Base-by-base conservation (phyloP, 2,329 filamentous ascomycete genomes). In the Botrytis fragariae region DNA sequence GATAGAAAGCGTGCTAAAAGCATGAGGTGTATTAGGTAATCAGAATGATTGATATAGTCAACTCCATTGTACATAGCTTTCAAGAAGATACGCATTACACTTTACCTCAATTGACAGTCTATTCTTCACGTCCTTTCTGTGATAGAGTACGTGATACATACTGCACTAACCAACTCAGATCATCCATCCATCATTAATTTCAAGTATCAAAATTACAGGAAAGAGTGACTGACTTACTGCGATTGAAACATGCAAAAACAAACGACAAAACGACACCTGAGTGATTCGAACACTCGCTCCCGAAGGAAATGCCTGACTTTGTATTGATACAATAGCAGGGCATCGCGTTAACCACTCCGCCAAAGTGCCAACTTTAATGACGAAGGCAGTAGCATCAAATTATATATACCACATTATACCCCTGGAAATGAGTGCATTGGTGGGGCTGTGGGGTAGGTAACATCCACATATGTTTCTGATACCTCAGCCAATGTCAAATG, bases 331-430 rank as follows among this genome's bases (percentile, higher is more conserved):
- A 57, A 57, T 57, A 57, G 51, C 51, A 57, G 51, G 51, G 51
- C 51, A 57, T 57, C 51, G 51, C 51, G 51, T 57, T 57, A 57
- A 57, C 51, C 51, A 57, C 51, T 57, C 51, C 51, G 51, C 51
- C 51, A 57, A 57, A 57, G 51, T 57, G 51, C 51, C 51, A 57
- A 9, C n/a, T 57, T 29, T n/a, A 0, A 18, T 57, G 14, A 18
- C 25, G 7, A 18, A 1, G 0, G 0, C 0, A 0, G 0, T 0
- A 0, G 0, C 5, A 0, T 8, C 2, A 18, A 4, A 57, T 9
- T 9, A 57, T 29, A 18, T 29, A 57, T 57, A 29, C 14, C 2
- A 29, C 14, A 9, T 8, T 57, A 8, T 9, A 0, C 2, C 0
- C 5, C 3, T 14, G 25, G n/a, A 57, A 29, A 18, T 57, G 4